These are phyloP conservation scores for bread wheat (Triticum aestivum) DNA, from an alignment of 176 grass and related monocot genomes.

Conservation along the genomic window IWGSC_CS_RefSeq_v2.1 NC_057798.1:31770703-31771202, in stretches of 20 bases:
- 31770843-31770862: not conserved
- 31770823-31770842: not conserved
- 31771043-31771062: constrained; percentile 48
- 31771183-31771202: constrained; percentile 73
- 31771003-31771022: constrained; percentile 51
- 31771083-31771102: not conserved
- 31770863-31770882: no score
- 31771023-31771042: constrained; percentile 43
- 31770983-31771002: constrained; percentile 61
- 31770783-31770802: constrained; percentile 19
- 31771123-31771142: constrained; percentile 39
- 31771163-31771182: constrained; percentile 65
- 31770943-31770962: constrained; percentile 77
- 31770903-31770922: not conserved
- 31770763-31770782: constrained; percentile 58
- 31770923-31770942: constrained; percentile 40
- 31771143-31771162: constrained; percentile 35
- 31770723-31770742: constrained; percentile 41
- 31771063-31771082: not conserved
- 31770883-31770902: no score
- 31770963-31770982: constrained; percentile 70
- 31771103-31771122: constrained; percentile 27
- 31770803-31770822: constrained; percentile 24
- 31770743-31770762: constrained; percentile 61
- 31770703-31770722: constrained; percentile 53